Base-by-base conservation (phyloP, 352 stramenopile genomes). In the Globisporangium mamillatum region DNA sequence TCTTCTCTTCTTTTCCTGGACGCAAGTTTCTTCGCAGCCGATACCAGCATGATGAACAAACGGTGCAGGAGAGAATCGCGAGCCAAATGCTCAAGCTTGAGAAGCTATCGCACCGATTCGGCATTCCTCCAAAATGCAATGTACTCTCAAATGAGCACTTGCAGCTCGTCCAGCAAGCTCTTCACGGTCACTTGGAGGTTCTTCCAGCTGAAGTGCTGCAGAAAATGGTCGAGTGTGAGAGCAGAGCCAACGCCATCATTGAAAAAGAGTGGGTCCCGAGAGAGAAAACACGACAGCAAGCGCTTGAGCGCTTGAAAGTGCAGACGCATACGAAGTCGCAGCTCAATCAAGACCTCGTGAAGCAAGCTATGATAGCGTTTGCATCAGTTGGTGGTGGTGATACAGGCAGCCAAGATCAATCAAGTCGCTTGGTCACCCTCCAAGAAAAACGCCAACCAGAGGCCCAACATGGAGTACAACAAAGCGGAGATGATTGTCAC, bases 181-280 rank as follows among this genome's bases (percentile, higher is more conserved):
- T 93, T 32, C 75, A 89, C 29, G 79, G 74, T 0, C 84, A 91
- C 68, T 69, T 91, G 9, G 80, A 89, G 68, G 72, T 90, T 10
- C 60, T 91, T 1, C 77, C 84, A 9, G 69, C 77, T 0, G 73
- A 84, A 1, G 80, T 91, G 0, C 77, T 91, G 48, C 67, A 80
- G 53, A 75, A 69, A 27, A 93, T 93, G 81, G 61, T 90, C 25
- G 67, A 78, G 0, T 78, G 77, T 27, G 84, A 93, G 63, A 76
- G 75, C 29, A 24, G 44, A 4, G 80, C 82, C 10, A 90, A 85
- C 38, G 14, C 34, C 5, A 36, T 82, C 24, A 90, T 93, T 46
- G 73, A 76, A 54, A 78, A 68, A 9, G 73, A 91, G 62, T 93
- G 84, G 84, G 64, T 80, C 12, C 80, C 81, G 14, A 73, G 81